Percentiles rank a stretch among this genome's conserved stretches.
phyloP scores from a whole-genome alignment of 129 eudicot species.

The Scalesia atractyloides region DNA sequence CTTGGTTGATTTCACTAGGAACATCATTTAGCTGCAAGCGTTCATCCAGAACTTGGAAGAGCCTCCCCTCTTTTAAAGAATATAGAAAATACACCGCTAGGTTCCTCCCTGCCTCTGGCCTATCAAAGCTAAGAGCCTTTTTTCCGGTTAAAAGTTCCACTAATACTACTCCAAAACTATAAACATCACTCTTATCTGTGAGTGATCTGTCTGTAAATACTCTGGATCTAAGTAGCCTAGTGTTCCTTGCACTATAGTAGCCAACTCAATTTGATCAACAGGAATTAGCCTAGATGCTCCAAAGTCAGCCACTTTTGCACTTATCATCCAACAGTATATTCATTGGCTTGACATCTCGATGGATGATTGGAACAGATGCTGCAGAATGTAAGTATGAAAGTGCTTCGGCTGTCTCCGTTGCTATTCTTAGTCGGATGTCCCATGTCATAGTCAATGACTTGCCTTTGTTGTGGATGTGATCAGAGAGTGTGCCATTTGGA shows the following conservation, averaged over 20 bases:
- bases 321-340: conserved; percentile 48
- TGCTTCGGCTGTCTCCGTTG: conserved; percentile 44
- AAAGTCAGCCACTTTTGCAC: conserved; percentile 61
- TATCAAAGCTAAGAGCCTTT: conserved; percentile 38
- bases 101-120: conserved; percentile 44
- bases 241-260: conserved; percentile 53
- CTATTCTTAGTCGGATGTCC: conserved; percentile 38
- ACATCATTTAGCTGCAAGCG: conserved; percentile 19
- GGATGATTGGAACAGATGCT: conserved; percentile 48
- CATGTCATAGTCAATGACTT: conserved; percentile 16
- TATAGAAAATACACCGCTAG: conserved; percentile 37
- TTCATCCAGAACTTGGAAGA: conserved; percentile 32
- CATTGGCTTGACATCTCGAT: conserved; percentile 46
- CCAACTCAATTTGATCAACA: conserved; percentile 34
- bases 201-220: conserved; percentile 48
- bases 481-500: conserved; percentile 51
- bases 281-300: conserved; percentile 58
- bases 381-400: conserved; percentile 54
- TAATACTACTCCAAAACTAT: conserved; percentile 50
- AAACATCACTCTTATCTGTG: conserved; percentile 53
- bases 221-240: conserved; percentile 55
- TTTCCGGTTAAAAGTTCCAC: conserved; percentile 46
- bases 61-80: conserved; percentile 24
- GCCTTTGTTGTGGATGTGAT: conserved; percentile 33
- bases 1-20: conserved; percentile 26